Conservation (phyloP, 257 asterid species). For the Paulownia fortunei region DNA sequence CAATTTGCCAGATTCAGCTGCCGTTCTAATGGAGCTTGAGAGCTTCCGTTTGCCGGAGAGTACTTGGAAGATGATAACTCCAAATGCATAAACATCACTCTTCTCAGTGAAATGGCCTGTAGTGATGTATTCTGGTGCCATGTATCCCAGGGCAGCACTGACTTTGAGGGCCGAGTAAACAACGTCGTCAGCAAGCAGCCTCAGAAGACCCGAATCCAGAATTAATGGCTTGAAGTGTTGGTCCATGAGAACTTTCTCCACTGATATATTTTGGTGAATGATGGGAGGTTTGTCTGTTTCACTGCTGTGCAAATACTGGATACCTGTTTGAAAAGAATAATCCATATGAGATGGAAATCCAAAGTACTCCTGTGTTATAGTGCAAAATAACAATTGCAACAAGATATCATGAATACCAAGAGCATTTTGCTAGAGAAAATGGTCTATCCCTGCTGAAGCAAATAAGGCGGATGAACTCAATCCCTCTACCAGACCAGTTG, state of each 20-base stretch:
- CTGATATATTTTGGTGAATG: constrained; percentile 88
- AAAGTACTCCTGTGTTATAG: too few species aligned
- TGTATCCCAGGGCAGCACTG: constrained; percentile 93
- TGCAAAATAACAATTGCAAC: too few species aligned
- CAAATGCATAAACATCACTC: constrained; percentile 93
- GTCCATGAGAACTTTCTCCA: constrained; percentile 74
- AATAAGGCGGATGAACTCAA: too few species aligned
- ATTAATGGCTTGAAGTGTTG: constrained; percentile 67
- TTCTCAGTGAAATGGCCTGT: constrained; percentile 95
- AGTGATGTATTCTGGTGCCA: constrained; percentile 96
- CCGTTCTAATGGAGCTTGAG: constrained; percentile 48
- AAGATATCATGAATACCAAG: too few species aligned
- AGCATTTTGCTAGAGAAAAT: too few species aligned
- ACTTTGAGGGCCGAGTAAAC: constrained; percentile 93
- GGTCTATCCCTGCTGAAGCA: too few species aligned
- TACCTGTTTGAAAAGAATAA: constrained; percentile 52
- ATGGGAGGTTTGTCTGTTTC: constrained; percentile 72
- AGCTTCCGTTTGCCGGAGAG: constrained; percentile 71
- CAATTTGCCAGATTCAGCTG: constrained; percentile 72
- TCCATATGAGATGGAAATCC: not conserved
- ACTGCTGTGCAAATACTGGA: constrained; percentile 69
- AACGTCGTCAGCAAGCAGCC: constrained; percentile 91
- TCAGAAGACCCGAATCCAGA: constrained; percentile 79
- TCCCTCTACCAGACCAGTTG: too few species aligned
- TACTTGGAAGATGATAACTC: constrained; percentile 86